Base-by-base conservation (phyloP, 371 early-diverging fungal species). In the Coemansia sp. region DNA sequence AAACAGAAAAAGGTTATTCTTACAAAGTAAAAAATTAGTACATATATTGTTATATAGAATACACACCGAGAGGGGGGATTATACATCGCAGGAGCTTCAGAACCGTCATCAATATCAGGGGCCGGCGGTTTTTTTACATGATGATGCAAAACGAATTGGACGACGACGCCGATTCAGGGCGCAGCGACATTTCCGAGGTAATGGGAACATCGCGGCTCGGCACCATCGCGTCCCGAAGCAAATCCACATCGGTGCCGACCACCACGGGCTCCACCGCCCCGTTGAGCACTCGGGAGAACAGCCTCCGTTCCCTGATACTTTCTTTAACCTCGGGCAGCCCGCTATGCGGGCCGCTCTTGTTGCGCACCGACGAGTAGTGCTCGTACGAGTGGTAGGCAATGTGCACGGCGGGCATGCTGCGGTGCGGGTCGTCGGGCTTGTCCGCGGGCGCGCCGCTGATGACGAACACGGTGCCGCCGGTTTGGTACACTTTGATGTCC, bases 381-480 rank as follows among this genome's bases (percentile, higher is more conserved):
- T 93, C 93, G 87, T 91, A 92, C 43, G 85, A 85, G 65, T 92
- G 91, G 70, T 90, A 91, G 77, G 90, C 90, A 40, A 94, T 86
- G 72, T 94, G 92, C 54, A 91, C 72, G 5, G 77, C 64, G 11
- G 81, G 81, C 30, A 60, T 61, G 9, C 70, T 72, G n/a, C 81
- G 77, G 10, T 69, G 68, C 11, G 74, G 61, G n/a, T 77, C 81
- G 4, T 62, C 58, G 30, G 78, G 65, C 0, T 66, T 70, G 8
- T 61, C 68, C 54, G 80, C 80, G 0, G 71, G 80, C 1, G 69
- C 70, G 0, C 86, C 88, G 56, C 82, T 80, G 42, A 91, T 88
- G 31, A 90, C 80, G 84, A 85, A 93, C 31, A 90, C 77, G 0
- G 55, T 85, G 56, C 84, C 76, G 4, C 91, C 91, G 2, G 85